These are phyloP conservation scores for Ettlia oleoabundans DNA, from an alignment of 139 green algal species.

Conservation along the genomic window DNA sequence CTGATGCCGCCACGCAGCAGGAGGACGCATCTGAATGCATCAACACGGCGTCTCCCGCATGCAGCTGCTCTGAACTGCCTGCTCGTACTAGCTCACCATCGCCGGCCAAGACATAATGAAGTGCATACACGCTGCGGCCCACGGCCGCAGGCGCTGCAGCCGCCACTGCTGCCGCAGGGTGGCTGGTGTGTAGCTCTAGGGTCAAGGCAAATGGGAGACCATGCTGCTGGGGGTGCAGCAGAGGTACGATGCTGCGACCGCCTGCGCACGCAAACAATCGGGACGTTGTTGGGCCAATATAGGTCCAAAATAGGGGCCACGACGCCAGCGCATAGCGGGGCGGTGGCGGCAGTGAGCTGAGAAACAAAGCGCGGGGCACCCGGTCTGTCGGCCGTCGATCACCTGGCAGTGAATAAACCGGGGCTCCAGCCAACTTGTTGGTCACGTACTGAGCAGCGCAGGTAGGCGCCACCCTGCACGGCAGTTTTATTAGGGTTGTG, in stretches of 20 bases:
- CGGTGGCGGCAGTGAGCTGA: neutral
- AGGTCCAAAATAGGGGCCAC: neutral
- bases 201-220: conserved; percentile 17
- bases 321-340: neutral
- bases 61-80: neutral
- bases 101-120: conserved; percentile 26
- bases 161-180: neutral
- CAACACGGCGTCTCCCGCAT: conserved; percentile 22
- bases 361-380: too few relatives aligned
- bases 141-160: neutral
- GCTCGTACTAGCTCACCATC: conserved; percentile 1
- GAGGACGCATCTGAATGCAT: conserved; percentile 13
- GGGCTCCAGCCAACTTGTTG: conserved; percentile 8
- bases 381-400: too few relatives aligned
- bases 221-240: conserved; percentile 30
- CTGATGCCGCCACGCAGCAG: neutral
- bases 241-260: conserved; percentile 14
- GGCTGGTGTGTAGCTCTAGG: conserved; percentile 9
- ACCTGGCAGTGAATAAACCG: conserved; percentile 5
- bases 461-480: conserved; percentile 9
- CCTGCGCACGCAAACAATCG: neutral
- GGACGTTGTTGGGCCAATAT: neutral
- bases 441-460: neutral
- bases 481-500: neutral
- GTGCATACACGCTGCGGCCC: neutral